Base-by-base conservation (phyloP, 2,329 filamentous ascomycete genomes). In the Byssochlamys sp. region DNA sequence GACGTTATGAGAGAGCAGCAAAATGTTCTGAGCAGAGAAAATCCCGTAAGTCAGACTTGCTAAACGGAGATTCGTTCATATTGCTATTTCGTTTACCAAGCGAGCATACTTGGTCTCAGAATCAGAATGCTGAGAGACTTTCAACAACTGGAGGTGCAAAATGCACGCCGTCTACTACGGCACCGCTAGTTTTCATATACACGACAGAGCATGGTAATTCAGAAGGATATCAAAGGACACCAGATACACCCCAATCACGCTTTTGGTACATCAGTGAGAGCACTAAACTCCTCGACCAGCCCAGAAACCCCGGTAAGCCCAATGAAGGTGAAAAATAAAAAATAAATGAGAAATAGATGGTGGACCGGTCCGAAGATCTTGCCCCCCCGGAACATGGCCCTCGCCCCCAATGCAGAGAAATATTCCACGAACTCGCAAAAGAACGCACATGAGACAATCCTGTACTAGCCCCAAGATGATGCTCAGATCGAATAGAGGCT, bases 261-360 rank as follows among this genome's bases (percentile, higher is more conserved):
- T 59, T 59, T 59, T 61, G 59, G 54, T 61, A 61, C 59, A 61
- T 51, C 58, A 52, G 53, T 55, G n/a, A 57, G 19, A 52, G 53
- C 35, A n/a, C 55, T n/a, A 29, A 59, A 60, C 59, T 57, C 57
- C 59, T 39, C 27, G 53, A 57, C 53, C 28, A 52, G 50, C 25
- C 57, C 49, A 58, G 54, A 59, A 49, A 53, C 45, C 49, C 48
- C 2, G 9, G 39, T 27, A 39, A 28, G 48, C 45, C 24, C 35
- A 35, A 54, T 45, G 4, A n/a, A 19, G 39, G 24, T 19, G 26
- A 55, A 26, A 14, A 39, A 31, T 31, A 33, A 35, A 39, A 52
- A 49, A 52, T 45, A 48, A 19, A 52, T 39, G 28, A 54, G 53
- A 57, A 28, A 50, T 51, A 58, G 48, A 53, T 45, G n/a, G 39